Base-by-base conservation (phyloP, 2,329 filamentous ascomycete species). In the Amylocarpus encephaloides region DNA sequence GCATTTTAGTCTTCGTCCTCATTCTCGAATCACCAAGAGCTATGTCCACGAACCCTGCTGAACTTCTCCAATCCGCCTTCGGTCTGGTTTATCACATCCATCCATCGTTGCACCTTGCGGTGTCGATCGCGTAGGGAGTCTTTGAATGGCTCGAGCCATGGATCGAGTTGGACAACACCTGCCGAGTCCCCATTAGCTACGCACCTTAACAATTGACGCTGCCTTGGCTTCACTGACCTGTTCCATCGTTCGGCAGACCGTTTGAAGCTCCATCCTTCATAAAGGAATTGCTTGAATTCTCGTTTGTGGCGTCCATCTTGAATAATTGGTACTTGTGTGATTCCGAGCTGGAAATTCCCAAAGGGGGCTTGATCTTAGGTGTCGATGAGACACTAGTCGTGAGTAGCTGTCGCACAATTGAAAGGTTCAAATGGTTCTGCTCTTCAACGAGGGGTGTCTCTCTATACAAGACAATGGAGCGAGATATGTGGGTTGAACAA, bases 31-130 rank as follows among this genome's bases (percentile, higher is more conserved):
- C 9, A 18, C 1, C 4, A 19, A 6, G 13, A 29, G 19, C 22
- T 32, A 5, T 30, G 32, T 49, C 16, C 18, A 67, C 75, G 53
- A 67, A 88, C 89, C 71, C 79, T 86, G 62, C 87, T 92, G 72
- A 97, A 98, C 68, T 92, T 89, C 53, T 95, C 88, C 39, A 98
- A 67, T 13, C 93, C 89, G 44, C 93, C 93, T 69, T 98, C 93
- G 1, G 79, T 81, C 33, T 88, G 78, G 56, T 95, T 74, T 65
- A 98, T 88, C 26, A 73, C 84, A 66, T 86, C 82, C 64, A 96
- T 87, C 93, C 92, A 97, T 51, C 86, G 74, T 62, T 94, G 83
- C 10, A 91, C 82, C 66, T 87, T 88, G 51, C 78, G 71, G 69
- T 85, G 96, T 64, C 93, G 82, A 53, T 81, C 78, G 68, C 81